Conservation (phyloP, 139 green algal species). For the Deuterostichococcus epilithicus region DNA sequence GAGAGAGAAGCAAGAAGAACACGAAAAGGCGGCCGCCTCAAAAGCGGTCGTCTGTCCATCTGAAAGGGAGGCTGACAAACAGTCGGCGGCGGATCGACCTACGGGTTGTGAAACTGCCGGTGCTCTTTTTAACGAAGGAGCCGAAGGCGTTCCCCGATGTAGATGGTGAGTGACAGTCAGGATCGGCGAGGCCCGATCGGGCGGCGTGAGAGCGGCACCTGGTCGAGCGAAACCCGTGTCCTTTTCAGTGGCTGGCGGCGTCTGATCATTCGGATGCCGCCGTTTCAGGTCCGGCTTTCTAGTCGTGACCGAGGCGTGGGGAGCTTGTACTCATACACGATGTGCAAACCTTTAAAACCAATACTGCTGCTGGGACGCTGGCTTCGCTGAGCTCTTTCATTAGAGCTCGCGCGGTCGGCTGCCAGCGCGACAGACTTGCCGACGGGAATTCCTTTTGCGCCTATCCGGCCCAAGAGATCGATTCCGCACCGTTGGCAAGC, state of each 20-base stretch:
- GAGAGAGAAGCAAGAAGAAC: not conserved
- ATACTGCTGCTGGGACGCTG: slow-evolving; percentile 18
- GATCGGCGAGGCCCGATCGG: slow-evolving; percentile 6
- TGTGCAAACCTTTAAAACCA: slow-evolving; percentile 37
- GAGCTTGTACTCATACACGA: slow-evolving; percentile 47
- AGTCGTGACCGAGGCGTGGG: slow-evolving; percentile 8
- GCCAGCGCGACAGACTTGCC: slow-evolving; percentile 26
- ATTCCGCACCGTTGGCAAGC: slow-evolving; percentile 29
- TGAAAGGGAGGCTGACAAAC: not conserved
- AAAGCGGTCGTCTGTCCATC: not conserved
- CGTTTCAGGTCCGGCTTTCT: not conserved
- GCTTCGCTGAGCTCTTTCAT: not conserved
- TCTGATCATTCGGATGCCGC: not conserved
- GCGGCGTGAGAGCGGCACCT: not conserved
- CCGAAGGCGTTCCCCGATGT: slow-evolving; percentile 5
- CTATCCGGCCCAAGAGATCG: not conserved
- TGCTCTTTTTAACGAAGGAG: not conserved
- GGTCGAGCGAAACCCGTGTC: not conserved
- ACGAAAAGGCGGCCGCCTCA: not conserved
- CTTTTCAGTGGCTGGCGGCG: slow-evolving; percentile 5
- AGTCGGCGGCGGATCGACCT: not conserved
- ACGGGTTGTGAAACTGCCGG: not conserved
- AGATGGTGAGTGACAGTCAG: slow-evolving; percentile 27
- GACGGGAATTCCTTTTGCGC: slow-evolving; percentile 19
- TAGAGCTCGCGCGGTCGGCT: not conserved